Evolutionary conservation across 116 monocot genomes (phyloP).

Genomic region (Papilionanthe hybrid): DNA sequence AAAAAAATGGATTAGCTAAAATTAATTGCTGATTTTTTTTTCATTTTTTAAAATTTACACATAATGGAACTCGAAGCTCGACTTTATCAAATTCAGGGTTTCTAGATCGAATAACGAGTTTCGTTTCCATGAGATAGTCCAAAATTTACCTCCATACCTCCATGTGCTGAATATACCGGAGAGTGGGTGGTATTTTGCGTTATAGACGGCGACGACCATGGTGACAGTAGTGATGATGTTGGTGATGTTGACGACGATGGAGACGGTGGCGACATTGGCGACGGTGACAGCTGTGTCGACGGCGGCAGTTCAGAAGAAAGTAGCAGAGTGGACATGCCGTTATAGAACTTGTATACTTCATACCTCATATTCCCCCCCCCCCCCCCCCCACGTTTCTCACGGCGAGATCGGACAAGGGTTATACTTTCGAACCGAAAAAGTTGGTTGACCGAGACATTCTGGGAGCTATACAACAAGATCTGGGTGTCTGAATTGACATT

Average conservation of each 20-base stretch:
- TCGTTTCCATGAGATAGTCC: no score
- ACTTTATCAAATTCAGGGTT: no score
- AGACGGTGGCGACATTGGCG: background rate
- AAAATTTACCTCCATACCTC: background rate
- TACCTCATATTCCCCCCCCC: slow-evolving; percentile 22
- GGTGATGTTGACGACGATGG: no score
- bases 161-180: background rate
- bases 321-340: background rate
- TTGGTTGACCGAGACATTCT: background rate
- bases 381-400: slow-evolving; percentile 18
- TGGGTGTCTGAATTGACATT: background rate
- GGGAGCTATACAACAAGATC: background rate
- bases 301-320: background rate
- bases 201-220: background rate
- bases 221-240: background rate
- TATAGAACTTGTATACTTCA: slow-evolving; percentile 13
- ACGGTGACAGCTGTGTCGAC: background rate
- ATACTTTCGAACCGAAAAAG: background rate
- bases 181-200: background rate
- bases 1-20: no score
- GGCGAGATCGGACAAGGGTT: background rate
- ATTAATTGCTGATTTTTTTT: no score
- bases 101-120: no score
- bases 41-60: no score
- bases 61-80: no score